Evolutionary conservation across 495 filamentous ascomycete genomes (phyloP), one percentile per base, ranked within the genome.

Genomic region (Talaromyces nanjingensis): DNA sequence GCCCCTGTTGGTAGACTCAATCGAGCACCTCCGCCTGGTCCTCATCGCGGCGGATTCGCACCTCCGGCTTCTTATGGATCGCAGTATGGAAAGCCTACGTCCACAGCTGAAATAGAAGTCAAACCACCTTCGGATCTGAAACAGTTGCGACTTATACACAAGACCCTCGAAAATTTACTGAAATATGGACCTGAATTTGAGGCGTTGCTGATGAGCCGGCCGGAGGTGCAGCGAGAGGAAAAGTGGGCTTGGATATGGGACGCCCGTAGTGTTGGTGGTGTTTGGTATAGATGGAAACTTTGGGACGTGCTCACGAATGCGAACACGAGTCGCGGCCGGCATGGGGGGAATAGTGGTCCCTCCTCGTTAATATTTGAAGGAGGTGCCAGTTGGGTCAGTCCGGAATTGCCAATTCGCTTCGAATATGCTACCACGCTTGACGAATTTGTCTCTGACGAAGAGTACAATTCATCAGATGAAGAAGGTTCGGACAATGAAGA

Each of bases 181-280:
- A 84, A 85, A 11, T 84, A 92, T 65, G 92, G 93, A 0, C 88
- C 90, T 0, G 91, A 96, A 71, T 96, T 97, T 63, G 94, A 99
- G 70, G 93, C 93, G 4, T 80, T 96, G 1, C 83, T 99, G 3
- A 97, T 98, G 94, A 88, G 84, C 39, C 81, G 88, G 18, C 86
- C 86, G 0, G 85, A 89, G 42, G 89, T 97, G 2, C 90, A 93
- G 66, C 79, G 75, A 25, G 89, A 96, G 42, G 89, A 93, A 67
- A 92, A 88, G 70, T 99, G 92, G 87, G 89, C 91, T 0, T 99
- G 91, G 90, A 74, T 99, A 3, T 99, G 89, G 88, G 90, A 99
- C 73, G 80, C 93, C 29, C 81, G 91, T 57, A 91, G 90, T 67
- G 74, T 86, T 59, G 88, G 87, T 6, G 91, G 89, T 6, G 83